Evolutionary conservation across 208 protist genomes (phyloP).

Genomic region (Novymonas esmeraldas): DNA sequence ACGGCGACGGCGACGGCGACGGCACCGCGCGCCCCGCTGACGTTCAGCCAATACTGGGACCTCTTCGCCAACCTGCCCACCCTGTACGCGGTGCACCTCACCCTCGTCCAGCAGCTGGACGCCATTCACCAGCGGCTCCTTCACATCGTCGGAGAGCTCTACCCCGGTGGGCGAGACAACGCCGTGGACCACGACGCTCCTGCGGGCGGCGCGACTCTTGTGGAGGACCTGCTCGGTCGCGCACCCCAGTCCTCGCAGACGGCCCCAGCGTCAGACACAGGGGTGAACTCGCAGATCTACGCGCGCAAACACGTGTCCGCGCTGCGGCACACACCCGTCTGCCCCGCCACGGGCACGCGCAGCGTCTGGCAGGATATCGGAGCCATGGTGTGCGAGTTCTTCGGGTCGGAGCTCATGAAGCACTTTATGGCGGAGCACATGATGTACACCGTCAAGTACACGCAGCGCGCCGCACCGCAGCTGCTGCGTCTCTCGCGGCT

Average conservation of each 20-base stretch:
- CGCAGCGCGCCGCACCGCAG: slow-evolving; percentile 51
- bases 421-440: slow-evolving; percentile 81
- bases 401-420: slow-evolving; percentile 44
- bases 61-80: slow-evolving; percentile 78
- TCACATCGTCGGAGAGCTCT: slow-evolving; percentile 42
- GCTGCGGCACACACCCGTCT: slow-evolving; percentile 1
- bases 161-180: slow-evolving; percentile 10
- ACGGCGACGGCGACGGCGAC: background rate
- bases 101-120: slow-evolving; percentile 54
- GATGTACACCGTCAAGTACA: slow-evolving; percentile 79
- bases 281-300: background rate
- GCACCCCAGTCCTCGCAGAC: background rate
- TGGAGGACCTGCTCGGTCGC: background rate
- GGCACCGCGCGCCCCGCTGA: slow-evolving; percentile 9
- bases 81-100: slow-evolving; percentile 48
- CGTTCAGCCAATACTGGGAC: slow-evolving; percentile 63
- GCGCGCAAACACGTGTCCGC: slow-evolving; percentile 10
- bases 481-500: slow-evolving; percentile 57
- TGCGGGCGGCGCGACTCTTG: background rate
- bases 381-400: slow-evolving; percentile 42
- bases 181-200: background rate
- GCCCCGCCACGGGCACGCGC: background rate
- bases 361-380: slow-evolving; percentile 37
- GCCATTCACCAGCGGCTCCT: slow-evolving; percentile 31
- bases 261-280: background rate